These are phyloP conservation scores for Neofusicoccum kwambonambiense DNA, from an alignment of 2,329 filamentous ascomycete species.

Conservation along the genomic window DNA sequence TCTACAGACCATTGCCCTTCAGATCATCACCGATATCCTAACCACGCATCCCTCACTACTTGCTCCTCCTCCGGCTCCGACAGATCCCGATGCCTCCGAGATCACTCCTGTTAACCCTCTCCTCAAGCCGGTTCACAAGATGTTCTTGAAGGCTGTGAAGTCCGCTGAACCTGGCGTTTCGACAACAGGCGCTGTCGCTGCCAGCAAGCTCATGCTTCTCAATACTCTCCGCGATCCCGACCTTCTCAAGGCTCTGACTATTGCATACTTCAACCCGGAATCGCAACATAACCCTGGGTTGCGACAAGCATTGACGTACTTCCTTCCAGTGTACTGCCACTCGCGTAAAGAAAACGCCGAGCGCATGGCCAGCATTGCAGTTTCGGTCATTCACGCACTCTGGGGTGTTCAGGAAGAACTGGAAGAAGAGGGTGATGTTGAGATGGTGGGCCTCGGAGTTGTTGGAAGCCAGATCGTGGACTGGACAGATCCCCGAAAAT, in stretches of 20 bases:
- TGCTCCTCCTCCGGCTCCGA: constrained; percentile 38
- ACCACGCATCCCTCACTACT: constrained; percentile 84
- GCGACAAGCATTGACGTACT: constrained; percentile 85
- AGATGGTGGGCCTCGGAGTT: constrained; percentile 72
- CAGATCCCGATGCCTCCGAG: constrained; percentile 36
- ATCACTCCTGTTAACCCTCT: constrained; percentile 34
- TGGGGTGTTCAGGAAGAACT: constrained; percentile 58
- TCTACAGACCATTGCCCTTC: constrained; percentile 83
- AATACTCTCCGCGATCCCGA: constrained; percentile 60
- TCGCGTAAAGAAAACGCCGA: constrained; percentile 78
- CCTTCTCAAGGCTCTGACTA: constrained; percentile 78
- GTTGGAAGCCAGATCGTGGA: constrained; percentile 84
- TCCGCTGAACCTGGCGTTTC: constrained; percentile 67
- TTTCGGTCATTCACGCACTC: constrained; percentile 73
- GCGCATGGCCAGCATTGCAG: constrained; percentile 71
- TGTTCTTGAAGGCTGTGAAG: constrained; percentile 74
- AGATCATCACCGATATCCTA: constrained; percentile 90
- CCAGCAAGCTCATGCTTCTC: constrained; percentile 83
- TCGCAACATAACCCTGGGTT: constrained; percentile 78
- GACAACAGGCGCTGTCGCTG: constrained; percentile 74
- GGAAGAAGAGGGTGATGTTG: constrained; percentile 70
- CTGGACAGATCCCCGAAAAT: constrained; percentile 91
- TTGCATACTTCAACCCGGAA: constrained; percentile 86
- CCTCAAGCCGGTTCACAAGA: constrained; percentile 70
- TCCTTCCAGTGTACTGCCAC: constrained; percentile 92